Base-by-base conservation (phyloP, 177 flowering plant genomes). In the Vitis hybrid region DNA sequence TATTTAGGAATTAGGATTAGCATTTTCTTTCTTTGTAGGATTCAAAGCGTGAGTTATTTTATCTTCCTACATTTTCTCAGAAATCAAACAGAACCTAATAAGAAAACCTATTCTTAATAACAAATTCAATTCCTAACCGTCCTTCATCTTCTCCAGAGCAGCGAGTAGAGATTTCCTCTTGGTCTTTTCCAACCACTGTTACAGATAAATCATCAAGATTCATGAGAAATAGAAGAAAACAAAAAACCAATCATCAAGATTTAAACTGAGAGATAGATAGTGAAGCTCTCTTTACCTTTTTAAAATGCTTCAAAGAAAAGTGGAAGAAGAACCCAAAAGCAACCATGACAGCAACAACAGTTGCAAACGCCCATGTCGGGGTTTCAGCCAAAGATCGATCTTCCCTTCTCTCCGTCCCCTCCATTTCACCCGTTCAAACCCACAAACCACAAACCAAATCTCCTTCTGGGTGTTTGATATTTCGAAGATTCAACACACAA, bases 281-380 rank as follows among this genome's bases (percentile, higher is more conserved):
- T 59, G 12, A 30, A 19, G 3, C 50, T n/a, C 11, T 13, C 4
- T 17, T 56, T 56, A 89, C 97, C 88, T 85, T 83, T 59, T 80
- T 82, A 65, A 77, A 73, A 11, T 52, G 78, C 69, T 84, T 71
- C 70, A 93, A 71, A 32, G 83, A 75, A 66, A 48, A 73, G 21
- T 86, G 85, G 60, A 89, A 71, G 56, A 87, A 64, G 64, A 80
- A 83, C 1, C 95, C 88, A 73, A 90, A 18, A 59, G 67, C 26
- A 69, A 93, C 91, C 88, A 93, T 75, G 65, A 82, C 54, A 70
- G 85, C 66, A 32, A 90, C 48, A 39, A 93, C 94, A 14, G 88
- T 80, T 59, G 97, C 91, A 26, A 93, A 88, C 15, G 96, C 91
- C 95, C 91, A 93, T 58, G 91, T 80, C 19, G 94, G 97, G 48